Percentiles rank a stretch among this genome's conserved stretches.
Evolutionary conservation across 305 asterid genomes (phyloP).

Genomic region (Fraxinus albicans): DNA sequence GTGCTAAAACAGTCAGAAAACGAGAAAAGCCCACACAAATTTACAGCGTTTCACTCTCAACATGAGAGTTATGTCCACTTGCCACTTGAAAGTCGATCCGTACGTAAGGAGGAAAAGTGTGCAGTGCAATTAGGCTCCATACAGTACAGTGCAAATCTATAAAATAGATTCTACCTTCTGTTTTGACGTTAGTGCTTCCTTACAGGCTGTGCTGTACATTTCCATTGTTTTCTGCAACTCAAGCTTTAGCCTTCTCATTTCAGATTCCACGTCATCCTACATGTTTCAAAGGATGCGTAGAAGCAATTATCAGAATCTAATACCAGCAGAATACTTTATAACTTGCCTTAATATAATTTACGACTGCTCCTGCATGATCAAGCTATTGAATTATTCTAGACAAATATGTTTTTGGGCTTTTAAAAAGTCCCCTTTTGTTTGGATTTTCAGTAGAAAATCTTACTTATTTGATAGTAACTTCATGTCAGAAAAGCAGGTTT

Average conservation of each 20-base stretch:
- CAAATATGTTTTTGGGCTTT: neutral
- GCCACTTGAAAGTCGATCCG: neutral
- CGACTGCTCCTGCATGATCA: neutral
- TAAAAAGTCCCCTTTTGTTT: neutral
- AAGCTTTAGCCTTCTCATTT: constrained; percentile 78
- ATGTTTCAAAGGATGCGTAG: neutral
- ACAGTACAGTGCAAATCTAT: neutral
- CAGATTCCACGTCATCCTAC: constrained; percentile 73
- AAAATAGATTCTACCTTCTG: constrained; percentile 55
- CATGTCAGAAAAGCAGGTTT: neutral
- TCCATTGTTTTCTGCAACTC: constrained; percentile 84
- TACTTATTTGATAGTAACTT: neutral
- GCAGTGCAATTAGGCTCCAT: neutral
- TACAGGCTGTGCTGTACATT: constrained; percentile 81
- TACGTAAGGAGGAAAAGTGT: neutral
- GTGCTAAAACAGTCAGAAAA: constrained; percentile 10
- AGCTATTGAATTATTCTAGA: neutral
- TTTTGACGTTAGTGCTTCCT: constrained; percentile 69
- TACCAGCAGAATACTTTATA: neutral
- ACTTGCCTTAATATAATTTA: neutral
- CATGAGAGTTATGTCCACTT: neutral
- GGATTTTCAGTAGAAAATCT: neutral
- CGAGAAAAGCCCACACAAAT: neutral
- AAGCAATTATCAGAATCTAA: neutral
- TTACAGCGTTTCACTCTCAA: neutral